Percentiles rank a stretch among this genome's conserved stretches.
These are phyloP conservation scores for Gastrodia elata DNA, from an alignment of 106 monocot genomes.

Conservation along the genomic window DNA sequence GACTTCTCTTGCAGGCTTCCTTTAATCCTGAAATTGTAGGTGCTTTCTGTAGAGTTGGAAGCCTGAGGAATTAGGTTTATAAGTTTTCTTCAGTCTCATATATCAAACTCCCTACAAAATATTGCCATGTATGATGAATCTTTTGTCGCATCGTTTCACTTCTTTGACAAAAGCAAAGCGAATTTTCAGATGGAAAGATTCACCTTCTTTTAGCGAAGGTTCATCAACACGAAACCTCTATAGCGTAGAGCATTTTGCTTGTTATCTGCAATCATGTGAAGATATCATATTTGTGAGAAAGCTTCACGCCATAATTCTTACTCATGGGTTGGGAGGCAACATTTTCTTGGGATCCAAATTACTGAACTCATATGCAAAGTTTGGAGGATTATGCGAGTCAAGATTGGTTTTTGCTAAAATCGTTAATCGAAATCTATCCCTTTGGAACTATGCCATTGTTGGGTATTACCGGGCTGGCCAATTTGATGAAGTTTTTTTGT, in stretches of 20 bases:
- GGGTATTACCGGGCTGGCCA: slow-evolving; percentile 40
- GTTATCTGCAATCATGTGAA: slow-evolving; percentile 17
- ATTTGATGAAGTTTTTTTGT: slow-evolving; percentile 30
- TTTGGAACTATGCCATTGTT: slow-evolving; percentile 61
- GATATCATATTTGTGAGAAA: slow-evolving; percentile 32
- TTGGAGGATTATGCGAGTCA: slow-evolving; percentile 36
- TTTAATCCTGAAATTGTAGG: too few relatives aligned
- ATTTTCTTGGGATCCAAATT: slow-evolving; percentile 35
- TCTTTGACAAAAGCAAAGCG: neutral
- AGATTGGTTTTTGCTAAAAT: slow-evolving; percentile 32
- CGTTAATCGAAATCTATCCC: slow-evolving; percentile 25
- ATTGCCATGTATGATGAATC: neutral
- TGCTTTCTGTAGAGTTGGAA: too few relatives aligned
- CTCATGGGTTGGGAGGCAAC: slow-evolving; percentile 22
- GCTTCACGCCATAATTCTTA: slow-evolving; percentile 35
- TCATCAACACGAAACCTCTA: neutral
- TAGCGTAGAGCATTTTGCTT: slow-evolving; percentile 19
- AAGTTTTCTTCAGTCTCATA: neutral
- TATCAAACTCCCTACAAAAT: neutral
- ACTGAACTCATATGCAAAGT: slow-evolving; percentile 37
- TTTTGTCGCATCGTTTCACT: neutral
- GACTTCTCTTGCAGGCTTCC: too few relatives aligned
- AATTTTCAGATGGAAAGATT: slow-evolving; percentile 2
- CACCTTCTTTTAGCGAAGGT: neutral
- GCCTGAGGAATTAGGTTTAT: neutral